These are phyloP conservation scores for Beauveria sp. DNA, from an alignment of 2,329 filamentous ascomycete species.

Conservation along the genomic window DNA sequence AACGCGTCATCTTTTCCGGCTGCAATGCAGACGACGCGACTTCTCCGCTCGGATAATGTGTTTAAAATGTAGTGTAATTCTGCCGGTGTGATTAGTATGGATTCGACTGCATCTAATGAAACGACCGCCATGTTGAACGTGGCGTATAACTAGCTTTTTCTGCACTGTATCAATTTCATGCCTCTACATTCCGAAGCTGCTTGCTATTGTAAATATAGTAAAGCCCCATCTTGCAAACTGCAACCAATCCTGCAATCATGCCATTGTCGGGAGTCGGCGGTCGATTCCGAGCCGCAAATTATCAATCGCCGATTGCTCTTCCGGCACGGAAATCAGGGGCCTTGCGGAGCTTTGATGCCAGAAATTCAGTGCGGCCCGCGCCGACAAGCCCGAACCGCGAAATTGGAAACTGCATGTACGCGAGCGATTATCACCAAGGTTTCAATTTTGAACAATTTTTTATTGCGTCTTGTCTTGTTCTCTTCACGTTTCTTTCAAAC, in stretches of 20 bases:
- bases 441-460: too few species aligned
- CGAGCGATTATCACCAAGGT: too few species aligned
- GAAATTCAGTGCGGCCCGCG: neutral
- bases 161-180: neutral
- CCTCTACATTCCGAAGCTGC: neutral
- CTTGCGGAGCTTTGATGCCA: neutral
- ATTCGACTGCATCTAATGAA: neutral
- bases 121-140: neutral
- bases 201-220: neutral
- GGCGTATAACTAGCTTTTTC: neutral
- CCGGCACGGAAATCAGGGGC: neutral
- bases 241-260: neutral
- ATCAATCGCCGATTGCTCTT: neutral
- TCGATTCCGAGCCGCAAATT: neutral
- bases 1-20: neutral
- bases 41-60: too few species aligned
- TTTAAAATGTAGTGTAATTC: neutral
- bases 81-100: neutral
- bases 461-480: too few species aligned
- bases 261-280: neutral
- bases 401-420: too few species aligned
- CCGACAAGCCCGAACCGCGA: neutral
- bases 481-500: too few species aligned
- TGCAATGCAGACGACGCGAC: neutral
- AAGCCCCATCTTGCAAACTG: neutral